Evolutionary conservation across 2,329 filamentous ascomycete species (phyloP).

Genomic region (Exophiala alcalophila): DNA sequence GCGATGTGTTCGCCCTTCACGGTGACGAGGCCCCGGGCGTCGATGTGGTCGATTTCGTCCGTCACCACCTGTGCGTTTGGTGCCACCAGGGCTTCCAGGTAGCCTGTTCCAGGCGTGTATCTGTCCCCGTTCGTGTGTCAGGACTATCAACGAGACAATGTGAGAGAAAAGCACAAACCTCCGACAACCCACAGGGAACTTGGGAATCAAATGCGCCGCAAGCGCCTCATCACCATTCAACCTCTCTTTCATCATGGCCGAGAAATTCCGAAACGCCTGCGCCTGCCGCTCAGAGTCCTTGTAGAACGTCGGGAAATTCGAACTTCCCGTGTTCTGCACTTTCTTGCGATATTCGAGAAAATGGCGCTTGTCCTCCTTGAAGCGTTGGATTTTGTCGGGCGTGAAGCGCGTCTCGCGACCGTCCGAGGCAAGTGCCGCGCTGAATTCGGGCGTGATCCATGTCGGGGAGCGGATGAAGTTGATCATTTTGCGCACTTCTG

Average conservation of each 20-base stretch:
- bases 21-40: slow-evolving; percentile 33
- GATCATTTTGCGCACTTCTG: slow-evolving; percentile 29
- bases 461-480: slow-evolving; percentile 29
- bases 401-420: slow-evolving; percentile 11
- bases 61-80: slow-evolving; percentile 27
- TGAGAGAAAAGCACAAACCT: slow-evolving; percentile 34
- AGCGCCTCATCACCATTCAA: slow-evolving; percentile 25
- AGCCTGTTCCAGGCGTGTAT: slow-evolving; percentile 42
- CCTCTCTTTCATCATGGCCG: slow-evolving; percentile 26
- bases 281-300: slow-evolving; percentile 33
- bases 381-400: slow-evolving; percentile 23
- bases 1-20: slow-evolving; percentile 31
- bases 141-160: slow-evolving; percentile 17
- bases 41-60: slow-evolving; percentile 30
- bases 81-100: slow-evolving; percentile 18
- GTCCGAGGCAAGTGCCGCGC: slow-evolving; percentile 9
- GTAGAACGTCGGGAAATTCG: slow-evolving; percentile 38
- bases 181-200: slow-evolving; percentile 48
- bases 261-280: slow-evolving; percentile 9
- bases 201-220: slow-evolving; percentile 34
- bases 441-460: slow-evolving; percentile 25
- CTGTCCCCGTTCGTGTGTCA: slow-evolving; percentile 29
- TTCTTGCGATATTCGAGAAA: slow-evolving; percentile 35
- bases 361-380: slow-evolving; percentile 19
- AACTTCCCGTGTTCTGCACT: slow-evolving; percentile 37